Conservation (phyloP, 192 early-diverging fungal species). For the Obelidium mucronatum region DNA sequence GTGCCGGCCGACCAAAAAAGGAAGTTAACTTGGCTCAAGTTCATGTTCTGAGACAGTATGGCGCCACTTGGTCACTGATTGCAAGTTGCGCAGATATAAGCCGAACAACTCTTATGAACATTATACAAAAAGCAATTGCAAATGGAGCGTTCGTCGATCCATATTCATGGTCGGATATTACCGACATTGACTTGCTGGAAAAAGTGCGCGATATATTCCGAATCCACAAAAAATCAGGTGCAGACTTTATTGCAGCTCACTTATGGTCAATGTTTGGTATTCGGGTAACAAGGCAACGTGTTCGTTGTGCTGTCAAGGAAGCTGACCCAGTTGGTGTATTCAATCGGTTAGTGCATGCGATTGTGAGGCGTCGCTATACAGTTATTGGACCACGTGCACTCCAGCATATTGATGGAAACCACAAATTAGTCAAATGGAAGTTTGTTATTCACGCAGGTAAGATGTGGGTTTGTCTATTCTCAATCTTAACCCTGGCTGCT, state of each 20-base stretch:
- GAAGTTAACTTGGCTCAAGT: neutral
- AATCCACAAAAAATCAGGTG: neutral
- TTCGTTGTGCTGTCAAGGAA: neutral
- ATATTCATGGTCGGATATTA: neutral
- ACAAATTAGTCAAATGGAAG: neutral
- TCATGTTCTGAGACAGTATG: neutral
- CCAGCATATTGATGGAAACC: constrained; percentile 3
- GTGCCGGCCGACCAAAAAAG: neutral
- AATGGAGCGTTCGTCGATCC: neutral
- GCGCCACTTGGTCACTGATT: neutral
- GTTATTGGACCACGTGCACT: neutral
- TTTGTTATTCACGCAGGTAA: neutral
- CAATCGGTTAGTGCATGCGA: neutral
- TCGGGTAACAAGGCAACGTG: neutral
- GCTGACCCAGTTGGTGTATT: neutral
- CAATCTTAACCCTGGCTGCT: neutral
- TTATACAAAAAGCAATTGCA: neutral
- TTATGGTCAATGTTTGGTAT: neutral
- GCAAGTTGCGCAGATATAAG: neutral
- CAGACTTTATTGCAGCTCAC: neutral
- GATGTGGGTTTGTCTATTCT: neutral
- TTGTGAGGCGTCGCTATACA: neutral
- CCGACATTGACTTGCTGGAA: neutral
- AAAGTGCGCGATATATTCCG: neutral
- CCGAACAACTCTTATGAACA: neutral